phyloP scores from a whole-genome alignment of 2,329 filamentous ascomycete genomes.

The Trichocomaceae sp. region DNA sequence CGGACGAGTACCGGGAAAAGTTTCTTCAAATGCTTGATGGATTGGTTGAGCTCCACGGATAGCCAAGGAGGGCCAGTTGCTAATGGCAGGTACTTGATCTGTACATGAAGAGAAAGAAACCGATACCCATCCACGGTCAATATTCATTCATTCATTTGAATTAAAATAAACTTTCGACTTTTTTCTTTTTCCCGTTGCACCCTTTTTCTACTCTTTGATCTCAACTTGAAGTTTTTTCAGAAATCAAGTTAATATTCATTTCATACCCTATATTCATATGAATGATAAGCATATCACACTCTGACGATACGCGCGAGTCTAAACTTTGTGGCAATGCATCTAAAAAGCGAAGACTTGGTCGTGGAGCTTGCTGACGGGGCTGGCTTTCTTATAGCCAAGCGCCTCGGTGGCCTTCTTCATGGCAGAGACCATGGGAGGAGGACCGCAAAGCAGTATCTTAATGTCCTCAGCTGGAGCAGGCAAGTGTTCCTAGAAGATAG shows the following conservation, averaged over 20 bases:
- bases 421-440: slow-evolving; percentile 91
- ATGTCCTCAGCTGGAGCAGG: slow-evolving; percentile 78
- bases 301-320: background rate
- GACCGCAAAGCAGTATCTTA: slow-evolving; percentile 91
- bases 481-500: slow-evolving; percentile 44
- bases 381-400: slow-evolving; percentile 85
- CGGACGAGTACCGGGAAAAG: slow-evolving; percentile 58
- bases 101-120: background rate
- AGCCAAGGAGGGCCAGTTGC: background rate
- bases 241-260: background rate
- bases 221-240: background rate
- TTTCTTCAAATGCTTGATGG: slow-evolving; percentile 49
- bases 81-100: background rate
- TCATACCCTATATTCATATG: background rate
- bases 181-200: background rate
- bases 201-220: background rate
- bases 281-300: background rate
- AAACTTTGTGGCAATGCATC: slow-evolving; percentile 14
- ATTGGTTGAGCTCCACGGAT: slow-evolving; percentile 33
- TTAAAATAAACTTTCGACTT: background rate
- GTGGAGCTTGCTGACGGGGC: slow-evolving; percentile 92
- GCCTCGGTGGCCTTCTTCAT: slow-evolving; percentile 93
- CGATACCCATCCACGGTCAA: background rate
- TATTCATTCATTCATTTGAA: background rate
- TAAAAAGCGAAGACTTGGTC: slow-evolving; percentile 98